These are phyloP conservation scores for Seiridium cupressi DNA, from an alignment of 2,329 filamentous ascomycete genomes.

Conservation along the genomic window DNA sequence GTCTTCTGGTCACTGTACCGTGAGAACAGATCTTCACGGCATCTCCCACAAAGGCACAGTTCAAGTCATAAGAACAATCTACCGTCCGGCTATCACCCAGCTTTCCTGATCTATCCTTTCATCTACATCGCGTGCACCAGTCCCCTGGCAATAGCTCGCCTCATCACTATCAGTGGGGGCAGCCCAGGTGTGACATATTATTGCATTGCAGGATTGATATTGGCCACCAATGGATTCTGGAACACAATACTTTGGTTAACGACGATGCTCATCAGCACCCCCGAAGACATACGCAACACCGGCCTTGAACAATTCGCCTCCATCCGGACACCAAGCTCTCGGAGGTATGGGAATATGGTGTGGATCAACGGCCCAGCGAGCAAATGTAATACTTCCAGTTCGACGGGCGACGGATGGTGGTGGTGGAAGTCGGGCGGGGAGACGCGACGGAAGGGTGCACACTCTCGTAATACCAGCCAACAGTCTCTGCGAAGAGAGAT, in stretches of 20 bases:
- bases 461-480: background rate
- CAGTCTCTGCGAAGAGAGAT: background rate
- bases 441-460: background rate
- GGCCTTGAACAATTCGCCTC: slow-evolving; percentile 16
- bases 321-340: slow-evolving; percentile 10
- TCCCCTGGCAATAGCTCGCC: slow-evolving; percentile 12
- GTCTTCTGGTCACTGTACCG: slow-evolving; percentile 12
- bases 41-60: slow-evolving; percentile 4
- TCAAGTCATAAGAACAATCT: background rate
- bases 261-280: slow-evolving; percentile 14
- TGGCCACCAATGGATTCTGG: slow-evolving; percentile 13
- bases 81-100: slow-evolving; percentile 15
- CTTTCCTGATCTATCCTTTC: slow-evolving; percentile 16
- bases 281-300: slow-evolving; percentile 12
- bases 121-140: slow-evolving; percentile 15
- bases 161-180: slow-evolving; percentile 7
- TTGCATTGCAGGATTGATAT: slow-evolving; percentile 10
- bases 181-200: slow-evolving; percentile 9
- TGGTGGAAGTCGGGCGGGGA: slow-evolving; percentile 14
- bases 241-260: slow-evolving; percentile 17
- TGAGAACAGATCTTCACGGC: slow-evolving; percentile 11
- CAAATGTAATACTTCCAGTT: background rate
- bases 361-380: slow-evolving; percentile 10
- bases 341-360: slow-evolving; percentile 13
- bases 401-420: background rate